Base-by-base conservation (phyloP, 495 filamentous ascomycete genomes). In the Tuber borchii region DNA sequence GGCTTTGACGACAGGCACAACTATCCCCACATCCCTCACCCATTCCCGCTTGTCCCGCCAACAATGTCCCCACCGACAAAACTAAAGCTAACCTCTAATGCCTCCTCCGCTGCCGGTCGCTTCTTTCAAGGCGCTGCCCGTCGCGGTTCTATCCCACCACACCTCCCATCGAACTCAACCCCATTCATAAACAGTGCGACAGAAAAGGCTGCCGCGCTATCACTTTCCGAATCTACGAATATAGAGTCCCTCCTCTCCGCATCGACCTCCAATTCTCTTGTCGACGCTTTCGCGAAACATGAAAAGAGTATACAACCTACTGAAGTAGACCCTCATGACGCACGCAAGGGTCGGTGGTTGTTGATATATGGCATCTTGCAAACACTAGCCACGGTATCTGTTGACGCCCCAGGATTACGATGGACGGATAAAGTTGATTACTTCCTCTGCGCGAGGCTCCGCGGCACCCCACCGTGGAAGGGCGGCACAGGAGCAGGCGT, bases 331-430 rank as follows among this genome's bases (percentile, higher is more conserved):
- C 90, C 89, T 5, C 87, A 85, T 70, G 86, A 85, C 22, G 90
- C 90, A 39, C 89, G 90, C 3, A 87, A 88, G 44, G 90, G 90
- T 48, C 89, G 92, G 71, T 94, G 92, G 92, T 84, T 92, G 5
- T 83, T 93, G 19, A 87, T 93, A 51, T 94, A 94, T 82, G 88
- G 89, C 45, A 85, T 91, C 20, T 84, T 94, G 31, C 92, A 94
- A 82, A 89, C 89, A 0, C 86, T 93, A 1, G 90, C 90, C 1
- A 88, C 87, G 68, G 86, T 93, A 61, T 87, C 90, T 12, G 91
- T 92, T 46, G 91, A 93, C 78, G 85, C 88, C 7, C 89, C 88
- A 16, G 86, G 87, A 34, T 84, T 91, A 0, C 86, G 87, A 14
- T 90, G 88, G 82, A 87, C 85, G 22, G 87, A 90, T 12, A 87